Base-by-base conservation (phyloP, 192 early-diverging fungal genomes). In the Geranomyces variabilis region DNA sequence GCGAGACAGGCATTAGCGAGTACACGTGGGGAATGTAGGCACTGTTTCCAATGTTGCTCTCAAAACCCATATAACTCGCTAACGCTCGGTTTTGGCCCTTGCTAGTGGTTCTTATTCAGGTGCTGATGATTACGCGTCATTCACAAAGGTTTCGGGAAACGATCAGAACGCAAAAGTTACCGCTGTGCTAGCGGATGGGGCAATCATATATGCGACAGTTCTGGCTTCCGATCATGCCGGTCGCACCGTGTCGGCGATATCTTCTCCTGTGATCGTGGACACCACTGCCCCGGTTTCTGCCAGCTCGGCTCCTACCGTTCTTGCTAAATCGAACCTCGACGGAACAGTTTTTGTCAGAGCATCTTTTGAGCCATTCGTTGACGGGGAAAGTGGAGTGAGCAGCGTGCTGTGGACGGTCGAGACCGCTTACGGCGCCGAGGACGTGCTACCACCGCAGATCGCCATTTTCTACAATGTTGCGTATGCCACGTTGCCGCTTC, bases 321-420 rank as follows among this genome's bases (percentile, higher is more conserved):
- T 21, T 0, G 61, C 34, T 63, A 21, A 21, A 1, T 21, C 29
- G 14, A 34, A 63, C 33, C 26, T 5, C 26, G 61, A 63, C 34
- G 61, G 61, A 26, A 33, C 33, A 13, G 26, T 33, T 1, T 21
- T 33, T 63, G 33, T 63, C 29, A 21, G 24, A 10, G 33, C 9
- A 21, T 21, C 21, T 26, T 63, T 28, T 28, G 61, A 34, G 21
- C 26, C 24, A 33, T 63, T 63, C 34, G 61, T 33, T 10, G 61
- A 63, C 61, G 13, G 13, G 7, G 64, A 66, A 45, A 66, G 41
- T 13, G 19, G 43, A 41, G 41, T 66, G 19, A 30, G 21, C 17
- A 41, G 31, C 14, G 64, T 66, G 1, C 19, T 19, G 21, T 66
- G 64, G 64, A 22, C 44, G 43, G n/a, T 66, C 41, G 64, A 66